Conservation (phyloP, 2,329 filamentous ascomycete species). For the Penicillium sumatraense region DNA sequence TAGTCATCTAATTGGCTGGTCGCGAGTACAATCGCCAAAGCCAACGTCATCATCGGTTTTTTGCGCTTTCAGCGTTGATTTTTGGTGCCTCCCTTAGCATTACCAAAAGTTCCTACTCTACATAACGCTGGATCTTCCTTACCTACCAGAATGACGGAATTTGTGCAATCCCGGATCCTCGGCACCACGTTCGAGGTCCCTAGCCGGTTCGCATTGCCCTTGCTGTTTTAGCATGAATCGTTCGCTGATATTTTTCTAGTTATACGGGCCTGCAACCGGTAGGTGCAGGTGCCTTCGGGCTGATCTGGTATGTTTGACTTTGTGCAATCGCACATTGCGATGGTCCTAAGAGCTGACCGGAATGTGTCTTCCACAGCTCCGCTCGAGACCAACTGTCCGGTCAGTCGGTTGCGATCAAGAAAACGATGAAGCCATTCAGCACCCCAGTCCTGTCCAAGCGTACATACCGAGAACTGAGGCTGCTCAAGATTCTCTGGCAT, state of each 20-base stretch:
- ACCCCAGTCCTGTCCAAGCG: neutral
- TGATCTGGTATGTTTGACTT: conserved; percentile 3
- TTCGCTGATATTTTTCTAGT: neutral
- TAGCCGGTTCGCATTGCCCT: conserved; percentile 70
- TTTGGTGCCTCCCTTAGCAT: too few species aligned
- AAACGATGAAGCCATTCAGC: neutral
- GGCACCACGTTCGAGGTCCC: conserved; percentile 99
- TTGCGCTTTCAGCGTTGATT: too few species aligned
- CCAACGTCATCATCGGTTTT: too few species aligned
- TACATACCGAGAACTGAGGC: conserved; percentile 4
- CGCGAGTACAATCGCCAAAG: too few species aligned
- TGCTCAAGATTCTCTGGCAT: conserved; percentile 3
- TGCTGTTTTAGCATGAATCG: too few species aligned
- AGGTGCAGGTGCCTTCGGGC: conserved; percentile 3
- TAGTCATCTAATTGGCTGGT: too few species aligned
- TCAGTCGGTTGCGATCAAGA: conserved; percentile 6
- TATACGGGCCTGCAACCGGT: neutral
- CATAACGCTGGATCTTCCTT: too few species aligned
- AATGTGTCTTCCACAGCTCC: neutral
- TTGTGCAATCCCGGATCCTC: conserved; percentile 98
- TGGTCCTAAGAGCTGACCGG: neutral
- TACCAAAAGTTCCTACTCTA: too few species aligned
- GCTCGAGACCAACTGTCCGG: neutral
- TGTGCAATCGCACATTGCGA: neutral
- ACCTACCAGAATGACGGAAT: conserved; percentile 83